Base-by-base conservation (phyloP, 2,329 filamentous ascomycete genomes). In the Pseudogymnoascus pannorum region DNA sequence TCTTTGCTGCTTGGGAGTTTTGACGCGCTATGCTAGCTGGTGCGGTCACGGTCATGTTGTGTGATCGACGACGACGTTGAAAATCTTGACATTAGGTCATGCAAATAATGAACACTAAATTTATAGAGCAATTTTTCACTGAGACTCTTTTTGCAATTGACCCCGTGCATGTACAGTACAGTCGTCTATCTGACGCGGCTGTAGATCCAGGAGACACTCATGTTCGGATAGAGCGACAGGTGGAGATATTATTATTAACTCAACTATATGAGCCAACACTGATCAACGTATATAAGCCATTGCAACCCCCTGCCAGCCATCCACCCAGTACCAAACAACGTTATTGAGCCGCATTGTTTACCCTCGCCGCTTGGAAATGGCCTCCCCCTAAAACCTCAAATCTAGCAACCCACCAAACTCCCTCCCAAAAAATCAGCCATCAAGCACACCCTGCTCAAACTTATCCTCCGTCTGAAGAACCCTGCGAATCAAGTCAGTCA, bases 21-120 rank as follows among this genome's bases (percentile, higher is more conserved):
- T 48, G 42, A 48, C 42, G 42, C 42, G 42, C 42, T 48, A 48
- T 48, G 42, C 42, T 48, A 48, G 42, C 42, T 48, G 42, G 42
- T 48, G 42, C 14, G n/a, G 42, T 48, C 42, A 48, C 42, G 42
- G 20, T 48, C 42, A 48, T 48, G 20, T 48, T 48, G 42, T 24
- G n/a, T 48, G 42, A 48, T 48, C n/a, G n/a, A n/a, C n/a, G n/a
- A n/a, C 42, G 42, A 24, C 42, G 42, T 48, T 24, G 42, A 48
- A 48, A 48, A 48, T 48, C 42, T 48, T 24, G 42, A 48, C 42
- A 48, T 48, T 48, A 48, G 42, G 42, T 48, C 42, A 48, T 48
- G 42, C 42, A 48, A 48, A 48, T 48, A 48, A 48, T 48, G 42
- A 48, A 48, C 42, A 48, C 24, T n/a, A 48, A 48, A 48, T 48